A percentile compares a stretch with the other conserved stretches of the same genome.
Conservation (phyloP, 768 basidiomycete genomes). For the Myochromella boudieri region DNA sequence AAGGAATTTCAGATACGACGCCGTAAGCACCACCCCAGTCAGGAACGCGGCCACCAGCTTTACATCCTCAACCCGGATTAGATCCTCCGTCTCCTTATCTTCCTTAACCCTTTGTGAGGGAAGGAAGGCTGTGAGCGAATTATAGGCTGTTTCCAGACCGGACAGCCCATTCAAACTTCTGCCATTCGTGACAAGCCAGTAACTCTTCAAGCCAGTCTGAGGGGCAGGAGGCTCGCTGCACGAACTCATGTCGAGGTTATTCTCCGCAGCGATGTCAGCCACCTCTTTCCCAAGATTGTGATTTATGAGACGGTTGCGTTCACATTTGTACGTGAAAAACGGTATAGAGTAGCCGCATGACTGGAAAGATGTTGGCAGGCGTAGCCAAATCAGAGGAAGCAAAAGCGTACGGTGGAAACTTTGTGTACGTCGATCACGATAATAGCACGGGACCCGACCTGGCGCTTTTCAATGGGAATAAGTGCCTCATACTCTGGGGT, state of each 20-base stretch:
- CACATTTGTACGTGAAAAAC: constrained; percentile 53
- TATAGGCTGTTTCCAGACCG: constrained; percentile 34
- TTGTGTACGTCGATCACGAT: constrained; percentile 63
- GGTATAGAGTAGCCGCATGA: constrained; percentile 70
- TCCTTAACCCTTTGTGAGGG: background rate
- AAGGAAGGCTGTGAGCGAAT: constrained; percentile 14
- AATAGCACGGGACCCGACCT: constrained; percentile 57
- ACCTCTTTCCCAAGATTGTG: constrained; percentile 43
- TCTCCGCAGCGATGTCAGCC: constrained; percentile 31
- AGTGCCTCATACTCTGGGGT: constrained; percentile 57
- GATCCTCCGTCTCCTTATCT: constrained; percentile 3
- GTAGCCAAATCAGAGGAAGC: background rate
- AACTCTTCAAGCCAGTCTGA: constrained; percentile 47
- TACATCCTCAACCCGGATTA: constrained; percentile 1
- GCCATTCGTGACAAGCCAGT: constrained; percentile 53
- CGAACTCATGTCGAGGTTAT: constrained; percentile 5
- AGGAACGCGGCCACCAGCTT: constrained; percentile 12
- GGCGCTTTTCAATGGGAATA: constrained; percentile 44
- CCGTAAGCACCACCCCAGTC: constrained; percentile 10
- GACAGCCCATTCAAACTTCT: constrained; percentile 59
- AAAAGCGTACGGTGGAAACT: constrained; percentile 43
- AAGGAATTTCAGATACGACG: constrained; percentile 15
- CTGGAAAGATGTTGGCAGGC: no score
- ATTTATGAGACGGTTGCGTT: constrained; percentile 52
- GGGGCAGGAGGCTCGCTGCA: constrained; percentile 12